Conservation (phyloP, 2,329 filamentous ascomycete genomes). For the Botrytis medusae region DNA sequence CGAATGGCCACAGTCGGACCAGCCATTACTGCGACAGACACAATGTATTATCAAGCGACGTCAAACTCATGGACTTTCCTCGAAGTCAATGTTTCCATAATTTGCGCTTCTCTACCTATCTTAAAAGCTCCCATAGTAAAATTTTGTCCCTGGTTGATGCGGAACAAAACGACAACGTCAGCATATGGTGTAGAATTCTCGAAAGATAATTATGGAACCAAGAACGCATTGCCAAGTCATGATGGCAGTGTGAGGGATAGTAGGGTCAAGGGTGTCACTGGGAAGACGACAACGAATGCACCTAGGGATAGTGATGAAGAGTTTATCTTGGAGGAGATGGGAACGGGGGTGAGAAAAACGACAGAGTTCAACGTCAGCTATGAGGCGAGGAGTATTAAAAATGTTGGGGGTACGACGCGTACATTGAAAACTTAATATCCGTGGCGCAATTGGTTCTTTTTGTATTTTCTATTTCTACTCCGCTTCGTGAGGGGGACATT, state of each 20-base stretch:
- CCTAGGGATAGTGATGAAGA: neutral
- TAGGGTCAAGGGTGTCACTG: neutral
- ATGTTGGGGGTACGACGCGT: neutral
- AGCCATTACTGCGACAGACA: neutral
- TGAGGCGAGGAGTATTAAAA: neutral
- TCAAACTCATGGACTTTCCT: slow-evolving; percentile 38
- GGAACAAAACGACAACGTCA: neutral
- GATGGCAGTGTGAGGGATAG: neutral
- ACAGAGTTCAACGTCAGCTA: neutral
- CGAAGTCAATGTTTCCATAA: slow-evolving; percentile 42
- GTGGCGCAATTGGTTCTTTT: neutral
- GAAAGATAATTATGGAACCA: neutral
- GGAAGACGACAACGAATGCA: neutral
- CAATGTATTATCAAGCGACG: slow-evolving; percentile 48
- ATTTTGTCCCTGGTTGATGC: slow-evolving; percentile 13
- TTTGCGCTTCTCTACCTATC: slow-evolving; percentile 43
- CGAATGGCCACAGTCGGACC: neutral
- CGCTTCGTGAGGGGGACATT: neutral
- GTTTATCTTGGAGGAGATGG: neutral
- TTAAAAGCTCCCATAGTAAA: slow-evolving; percentile 4
- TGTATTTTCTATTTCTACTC: neutral
- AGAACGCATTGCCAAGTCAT: neutral
- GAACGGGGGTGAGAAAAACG: neutral
- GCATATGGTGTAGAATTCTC: neutral
- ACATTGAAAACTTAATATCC: neutral